These are phyloP conservation scores for Dictyophora rubrovolvata DNA, from an alignment of 768 basidiomycete species.

Conservation along the genomic window DNA sequence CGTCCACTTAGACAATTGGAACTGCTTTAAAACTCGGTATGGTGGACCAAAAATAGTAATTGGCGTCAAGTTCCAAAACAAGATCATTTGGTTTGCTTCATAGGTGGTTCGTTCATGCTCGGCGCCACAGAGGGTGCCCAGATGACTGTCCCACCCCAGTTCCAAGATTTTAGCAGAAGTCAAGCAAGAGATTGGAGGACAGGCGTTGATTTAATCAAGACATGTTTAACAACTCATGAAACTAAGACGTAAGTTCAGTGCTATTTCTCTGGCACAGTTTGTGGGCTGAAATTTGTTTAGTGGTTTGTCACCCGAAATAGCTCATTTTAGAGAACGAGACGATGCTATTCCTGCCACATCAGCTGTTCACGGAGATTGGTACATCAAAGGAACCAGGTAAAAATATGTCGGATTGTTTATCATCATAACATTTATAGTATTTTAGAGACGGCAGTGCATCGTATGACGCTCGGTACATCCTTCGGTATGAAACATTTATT, in stretches of 20 bases:
- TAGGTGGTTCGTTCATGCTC: constrained; percentile 85
- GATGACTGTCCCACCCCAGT: constrained; percentile 59
- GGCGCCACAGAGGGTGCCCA: constrained; percentile 67
- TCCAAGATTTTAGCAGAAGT: constrained; percentile 46
- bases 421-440: constrained; percentile 8
- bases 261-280: not conserved
- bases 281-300: constrained; percentile 26
- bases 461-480: constrained; percentile 88
- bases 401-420: not conserved
- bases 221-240: constrained; percentile 80
- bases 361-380: constrained; percentile 64
- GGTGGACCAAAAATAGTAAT: constrained; percentile 27
- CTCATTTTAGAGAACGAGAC: constrained; percentile 62
- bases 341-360: constrained; percentile 39
- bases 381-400: constrained; percentile 60
- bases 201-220: constrained; percentile 73
- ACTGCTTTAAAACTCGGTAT: not conserved
- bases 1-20: not conserved
- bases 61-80: constrained; percentile 82
- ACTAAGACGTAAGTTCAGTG: constrained; percentile 58
- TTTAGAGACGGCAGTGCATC: constrained; percentile 20
- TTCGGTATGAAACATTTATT: constrained; percentile 40
- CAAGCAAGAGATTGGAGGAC: constrained; percentile 74
- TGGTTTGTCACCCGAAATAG: constrained; percentile 83
- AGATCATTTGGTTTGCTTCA: constrained; percentile 93